A percentile compares a stretch with the other conserved stretches of the same genome.
Conservation (phyloP, 164 flowering plant species). For the Cinnamomum micranthum region DNA sequence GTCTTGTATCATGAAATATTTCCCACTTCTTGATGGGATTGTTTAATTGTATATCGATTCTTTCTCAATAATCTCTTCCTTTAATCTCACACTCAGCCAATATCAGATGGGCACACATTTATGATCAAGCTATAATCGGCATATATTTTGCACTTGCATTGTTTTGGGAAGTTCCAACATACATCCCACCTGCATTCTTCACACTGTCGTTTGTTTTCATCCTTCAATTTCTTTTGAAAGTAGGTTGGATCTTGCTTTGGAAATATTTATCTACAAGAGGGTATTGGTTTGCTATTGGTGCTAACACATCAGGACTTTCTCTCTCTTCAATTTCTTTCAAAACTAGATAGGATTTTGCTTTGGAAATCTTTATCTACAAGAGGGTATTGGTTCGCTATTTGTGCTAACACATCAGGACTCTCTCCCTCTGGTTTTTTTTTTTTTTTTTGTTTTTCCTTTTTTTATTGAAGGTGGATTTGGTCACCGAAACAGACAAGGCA, state of each 20-base stretch:
- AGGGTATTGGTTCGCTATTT: background rate
- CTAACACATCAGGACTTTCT: background rate
- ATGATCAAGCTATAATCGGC: too few species aligned
- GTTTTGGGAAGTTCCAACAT: too few species aligned
- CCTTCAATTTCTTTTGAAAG: background rate
- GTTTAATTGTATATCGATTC: too few species aligned
- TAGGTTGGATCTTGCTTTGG: background rate
- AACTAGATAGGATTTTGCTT: background rate
- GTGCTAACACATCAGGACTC: background rate
- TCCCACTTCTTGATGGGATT: too few species aligned
- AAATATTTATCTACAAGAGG: background rate
- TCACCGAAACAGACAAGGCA: slow-evolving; percentile 93
- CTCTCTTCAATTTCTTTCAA: background rate
- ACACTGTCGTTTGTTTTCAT: background rate
- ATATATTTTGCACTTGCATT: too few species aligned
- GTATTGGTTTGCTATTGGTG: background rate
- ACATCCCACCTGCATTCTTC: too few species aligned
- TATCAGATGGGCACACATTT: too few species aligned
- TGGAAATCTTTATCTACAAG: background rate
- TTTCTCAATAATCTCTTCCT: too few species aligned
- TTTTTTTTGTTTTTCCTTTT: background rate
- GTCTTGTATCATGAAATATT: too few species aligned
- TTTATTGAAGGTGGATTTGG: slow-evolving; percentile 83
- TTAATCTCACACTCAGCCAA: too few species aligned
- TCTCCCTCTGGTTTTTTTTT: background rate